Base-by-base conservation (phyloP, 2,329 filamentous ascomycete species). In the Teratosphaeria destructans region DNA sequence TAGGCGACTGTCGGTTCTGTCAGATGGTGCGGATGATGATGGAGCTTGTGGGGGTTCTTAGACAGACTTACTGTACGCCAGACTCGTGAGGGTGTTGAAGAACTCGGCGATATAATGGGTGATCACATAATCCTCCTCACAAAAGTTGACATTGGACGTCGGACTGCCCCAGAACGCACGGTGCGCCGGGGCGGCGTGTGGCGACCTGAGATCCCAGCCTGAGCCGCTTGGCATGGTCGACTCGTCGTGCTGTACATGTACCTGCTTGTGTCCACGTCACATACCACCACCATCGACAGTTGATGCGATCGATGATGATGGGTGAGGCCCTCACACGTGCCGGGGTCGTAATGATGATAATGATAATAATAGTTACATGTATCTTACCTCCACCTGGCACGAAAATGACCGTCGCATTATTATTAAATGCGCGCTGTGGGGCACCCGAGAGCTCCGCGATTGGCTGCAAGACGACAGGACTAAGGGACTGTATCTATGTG, bases 51-150 rank as follows among this genome's bases (percentile, higher is more conserved):
- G 12, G 14, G 2, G 1, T 6, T 4, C 6, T 37, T 3, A 11
- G 5, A 7, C 27, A 19, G 23, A 56, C 59, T 10, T 55, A 67
- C 65, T 62, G 61, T 68, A 69, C 3, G 61, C 59, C 34, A 68
- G 57, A 53, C 62, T 67, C 3, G 66, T 68, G n/a, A 68, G 8
- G 3, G 67, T 67, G 55, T 69, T 69, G 65, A 68, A 62, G 61
- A 69, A 69, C 52, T 69, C 67, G 26, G 53, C 53, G 12, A 54
- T 34, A 12, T 54, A 54, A 12, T 54, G 53, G 14, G 53, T 54
- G 12, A 54, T 54, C 26, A 37, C 34, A 19, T 54, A 54, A 19
- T 32, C 27, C 53, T 16, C 53, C 53, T 54, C 34, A 37, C 27
- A 32, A 12, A 32, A 54, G 5, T 54, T 54, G 12, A 54, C 53